Conservation (phyloP, 208 protist genomes). For the Acanthamoeba royreba region DNA sequence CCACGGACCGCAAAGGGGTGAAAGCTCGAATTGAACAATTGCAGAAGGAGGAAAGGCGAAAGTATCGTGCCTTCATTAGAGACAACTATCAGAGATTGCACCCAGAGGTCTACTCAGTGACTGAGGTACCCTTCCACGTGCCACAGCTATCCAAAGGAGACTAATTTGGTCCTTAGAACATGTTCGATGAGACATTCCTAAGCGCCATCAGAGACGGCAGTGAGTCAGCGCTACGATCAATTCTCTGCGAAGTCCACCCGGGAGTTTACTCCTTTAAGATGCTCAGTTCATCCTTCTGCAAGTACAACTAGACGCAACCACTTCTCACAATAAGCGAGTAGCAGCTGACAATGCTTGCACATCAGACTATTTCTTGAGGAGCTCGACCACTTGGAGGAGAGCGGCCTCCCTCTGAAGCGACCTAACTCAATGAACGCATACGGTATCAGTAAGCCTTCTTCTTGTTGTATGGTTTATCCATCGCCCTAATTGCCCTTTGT, state of each 20-base stretch:
- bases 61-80: background rate
- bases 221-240: background rate
- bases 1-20: background rate
- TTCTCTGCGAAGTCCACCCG: background rate
- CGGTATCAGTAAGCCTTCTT: background rate
- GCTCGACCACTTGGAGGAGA: background rate
- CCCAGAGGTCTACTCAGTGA: background rate
- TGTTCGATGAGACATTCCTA: background rate
- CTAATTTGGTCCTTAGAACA: background rate
- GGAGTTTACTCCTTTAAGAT: background rate
- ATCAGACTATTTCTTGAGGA: background rate
- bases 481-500: no score
- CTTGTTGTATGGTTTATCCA: background rate
- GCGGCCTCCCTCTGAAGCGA: background rate
- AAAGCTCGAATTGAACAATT: background rate
- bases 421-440: conserved; percentile 14
- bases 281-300: background rate
- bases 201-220: background rate
- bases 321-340: no score
- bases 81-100: background rate
- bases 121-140: background rate
- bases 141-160: background rate
- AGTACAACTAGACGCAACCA: no score
- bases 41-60: background rate
- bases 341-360: background rate